Evolutionary conservation across 768 basidiomycete species (phyloP).

Genomic region (Boletus bicolor): DNA sequence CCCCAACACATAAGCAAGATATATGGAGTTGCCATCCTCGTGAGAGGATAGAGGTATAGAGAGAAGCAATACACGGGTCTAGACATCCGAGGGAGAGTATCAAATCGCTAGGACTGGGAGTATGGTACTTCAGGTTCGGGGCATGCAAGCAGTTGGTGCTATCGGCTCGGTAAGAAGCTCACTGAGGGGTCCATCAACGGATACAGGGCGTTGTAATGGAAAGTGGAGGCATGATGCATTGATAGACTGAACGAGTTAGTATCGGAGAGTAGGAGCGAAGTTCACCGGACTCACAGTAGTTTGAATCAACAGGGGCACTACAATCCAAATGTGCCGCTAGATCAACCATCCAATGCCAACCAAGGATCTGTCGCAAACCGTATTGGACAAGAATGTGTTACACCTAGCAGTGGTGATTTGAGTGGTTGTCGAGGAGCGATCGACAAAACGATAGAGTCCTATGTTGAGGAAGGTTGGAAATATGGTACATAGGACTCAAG

Average conservation of each 20-base stretch:
- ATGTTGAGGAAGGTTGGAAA: neutral
- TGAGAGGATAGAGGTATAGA: neutral
- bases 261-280: neutral
- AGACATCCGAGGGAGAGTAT: neutral
- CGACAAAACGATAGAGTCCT: constrained; percentile 59
- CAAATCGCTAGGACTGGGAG: neutral
- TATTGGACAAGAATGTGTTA: constrained; percentile 49
- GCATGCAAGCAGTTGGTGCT: too few relatives aligned
- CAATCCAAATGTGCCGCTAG: neutral
- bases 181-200: neutral
- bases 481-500: neutral
- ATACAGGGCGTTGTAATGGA: neutral
- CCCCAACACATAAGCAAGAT: too few relatives aligned
- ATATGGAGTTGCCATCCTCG: neutral
- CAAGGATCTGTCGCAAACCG: constrained; percentile 58
- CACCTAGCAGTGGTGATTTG: constrained; percentile 35
- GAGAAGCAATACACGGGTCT: neutral
- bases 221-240: neutral
- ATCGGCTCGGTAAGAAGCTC: neutral
- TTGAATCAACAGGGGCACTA: neutral
- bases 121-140: neutral
- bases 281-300: neutral
- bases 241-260: neutral
- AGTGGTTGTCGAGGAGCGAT: constrained; percentile 41
- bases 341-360: neutral